Percentiles rank a stretch among this genome's conserved stretches.
phyloP scores from a whole-genome alignment of 768 basidiomycete species.

The Lanmaoa rubissima region DNA sequence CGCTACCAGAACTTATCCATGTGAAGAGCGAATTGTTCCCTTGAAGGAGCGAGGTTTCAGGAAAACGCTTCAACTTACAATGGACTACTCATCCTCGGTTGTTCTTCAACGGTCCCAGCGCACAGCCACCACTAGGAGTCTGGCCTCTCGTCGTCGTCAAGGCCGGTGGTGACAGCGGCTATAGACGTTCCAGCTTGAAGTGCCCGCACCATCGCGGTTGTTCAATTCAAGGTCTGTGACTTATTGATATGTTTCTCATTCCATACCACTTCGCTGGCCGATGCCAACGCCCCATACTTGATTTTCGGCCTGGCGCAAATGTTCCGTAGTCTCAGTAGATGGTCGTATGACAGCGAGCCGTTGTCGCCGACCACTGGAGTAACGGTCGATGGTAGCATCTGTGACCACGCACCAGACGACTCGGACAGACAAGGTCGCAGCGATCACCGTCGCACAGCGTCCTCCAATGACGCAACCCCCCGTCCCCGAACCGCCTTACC shows the following conservation, averaged over 20 bases:
- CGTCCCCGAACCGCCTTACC: conserved; percentile 39
- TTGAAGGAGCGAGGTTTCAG: not conserved
- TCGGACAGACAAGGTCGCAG: conserved; percentile 11
- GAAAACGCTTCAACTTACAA: not conserved
- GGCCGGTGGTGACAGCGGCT: conserved; percentile 2
- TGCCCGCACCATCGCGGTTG: conserved; percentile 6
- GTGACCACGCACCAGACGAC: conserved; percentile 3
- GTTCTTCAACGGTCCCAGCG: not conserved
- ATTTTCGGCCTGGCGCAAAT: conserved; percentile 14
- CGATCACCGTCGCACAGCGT: conserved; percentile 33
- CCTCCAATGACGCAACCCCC: conserved; percentile 51
- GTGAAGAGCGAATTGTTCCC: too few species aligned
- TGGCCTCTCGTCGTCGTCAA: not conserved
- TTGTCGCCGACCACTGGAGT: conserved; percentile 10
- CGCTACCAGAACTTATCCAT: not conserved
- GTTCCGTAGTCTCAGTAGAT: conserved; percentile 22
- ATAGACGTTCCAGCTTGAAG: not conserved
- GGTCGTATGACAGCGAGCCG: conserved; percentile 24
- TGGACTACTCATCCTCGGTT: too few species aligned
- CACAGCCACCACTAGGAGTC: conserved; percentile 21
- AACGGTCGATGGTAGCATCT: conserved; percentile 7
- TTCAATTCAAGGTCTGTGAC: conserved; percentile 23
- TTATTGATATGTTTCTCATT: conserved; percentile 8
- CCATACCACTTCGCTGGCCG: not conserved
- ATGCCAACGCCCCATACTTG: not conserved